Evolutionary conservation across 1,284 basidiomycete species (phyloP), one percentile per base, ranked within the genome.

Genomic region (Sphagnurus paluster): DNA sequence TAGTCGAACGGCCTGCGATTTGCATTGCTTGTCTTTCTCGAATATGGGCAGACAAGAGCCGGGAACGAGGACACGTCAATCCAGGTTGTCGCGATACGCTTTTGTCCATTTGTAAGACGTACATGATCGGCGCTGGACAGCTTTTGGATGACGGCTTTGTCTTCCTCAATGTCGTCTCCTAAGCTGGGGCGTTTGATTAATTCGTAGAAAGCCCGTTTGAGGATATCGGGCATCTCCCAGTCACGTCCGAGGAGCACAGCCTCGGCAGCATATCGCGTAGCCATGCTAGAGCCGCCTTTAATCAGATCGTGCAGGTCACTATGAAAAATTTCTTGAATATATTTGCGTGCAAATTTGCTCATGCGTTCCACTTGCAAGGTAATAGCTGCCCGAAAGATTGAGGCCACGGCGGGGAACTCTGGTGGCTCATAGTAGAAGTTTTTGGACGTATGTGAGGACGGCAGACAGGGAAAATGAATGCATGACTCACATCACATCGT

Each of bases 151-250:
- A 24, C 9, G n/a, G 21, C 41, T 6, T 42, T 37, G 1, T 33
- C 35, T 6, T 53, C 37, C 32, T 46, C 37, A 26, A 34, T 24
- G n/a, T 25, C 11, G 16, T 34, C 17, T 7, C 29, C 45, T 2
- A 52, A 43, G 9, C 56, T 53, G 14, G 67, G 57, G 2, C 67
- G 34, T 9, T 19, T 37, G 5, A 30, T 52, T 16, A 72, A 59
- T 47, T 72, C 69, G 52, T 72, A 73, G 41, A 64, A 65, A 3
- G 68, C 66, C 26, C 57, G 56, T 45, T 71, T 70, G 24, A 67
- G 56, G 10, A 72, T 56, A 5, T 52, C 44, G 11, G 60, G 60
- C 14, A 68, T 40, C 2, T 56, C 52, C 47, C 57, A 67, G 11
- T 52, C 26, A 16, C 59, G 58, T 14, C 65, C 65, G 13, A 69